These are phyloP conservation scores for Penicillium sp. DNA, from an alignment of 2,329 filamentous ascomycete species.

Conservation along the genomic window DNA sequence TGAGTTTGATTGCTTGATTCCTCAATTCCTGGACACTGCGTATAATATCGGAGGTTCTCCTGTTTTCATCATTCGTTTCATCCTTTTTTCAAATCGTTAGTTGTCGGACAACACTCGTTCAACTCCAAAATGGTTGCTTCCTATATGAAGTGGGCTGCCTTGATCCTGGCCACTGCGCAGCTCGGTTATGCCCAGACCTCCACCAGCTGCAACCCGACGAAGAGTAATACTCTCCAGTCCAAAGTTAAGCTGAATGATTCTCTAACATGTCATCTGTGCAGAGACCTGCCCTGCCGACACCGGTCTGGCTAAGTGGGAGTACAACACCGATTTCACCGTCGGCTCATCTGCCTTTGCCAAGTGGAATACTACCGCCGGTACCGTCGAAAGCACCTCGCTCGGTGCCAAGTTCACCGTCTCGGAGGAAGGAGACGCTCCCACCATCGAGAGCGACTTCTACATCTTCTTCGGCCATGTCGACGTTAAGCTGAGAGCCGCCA, in stretches of 20 bases:
- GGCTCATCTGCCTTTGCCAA: conserved; percentile 53
- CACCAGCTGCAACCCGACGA: conserved; percentile 69
- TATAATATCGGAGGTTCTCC: conserved; percentile 1
- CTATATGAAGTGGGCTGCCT: conserved; percentile 23
- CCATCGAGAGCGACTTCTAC: conserved; percentile 86
- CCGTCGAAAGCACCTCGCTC: conserved; percentile 63
- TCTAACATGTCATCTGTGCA: conserved; percentile 4
- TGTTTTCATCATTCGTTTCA: not conserved
- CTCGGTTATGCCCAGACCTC: conserved; percentile 64
- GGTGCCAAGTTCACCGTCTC: conserved; percentile 80
- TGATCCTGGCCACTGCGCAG: conserved; percentile 29
- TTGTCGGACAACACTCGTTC: not conserved
- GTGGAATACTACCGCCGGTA: conserved; percentile 68
- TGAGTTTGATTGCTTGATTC: not conserved
- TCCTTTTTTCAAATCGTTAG: not conserved
- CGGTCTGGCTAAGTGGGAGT: conserved; percentile 57
- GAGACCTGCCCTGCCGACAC: conserved; percentile 64
- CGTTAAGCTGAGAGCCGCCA: conserved; percentile 79
- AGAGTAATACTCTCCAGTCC: conserved; percentile 14
- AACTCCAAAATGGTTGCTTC: not conserved
- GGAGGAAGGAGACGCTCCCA: conserved; percentile 76
- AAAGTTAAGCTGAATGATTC: fast-evolving
- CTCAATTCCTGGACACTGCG: not conserved
- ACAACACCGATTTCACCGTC: conserved; percentile 41
- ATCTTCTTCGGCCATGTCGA: conserved; percentile 97